Conservation (phyloP, 2,329 filamentous ascomycete species). For the Myriosclerotinia scirpicola region DNA sequence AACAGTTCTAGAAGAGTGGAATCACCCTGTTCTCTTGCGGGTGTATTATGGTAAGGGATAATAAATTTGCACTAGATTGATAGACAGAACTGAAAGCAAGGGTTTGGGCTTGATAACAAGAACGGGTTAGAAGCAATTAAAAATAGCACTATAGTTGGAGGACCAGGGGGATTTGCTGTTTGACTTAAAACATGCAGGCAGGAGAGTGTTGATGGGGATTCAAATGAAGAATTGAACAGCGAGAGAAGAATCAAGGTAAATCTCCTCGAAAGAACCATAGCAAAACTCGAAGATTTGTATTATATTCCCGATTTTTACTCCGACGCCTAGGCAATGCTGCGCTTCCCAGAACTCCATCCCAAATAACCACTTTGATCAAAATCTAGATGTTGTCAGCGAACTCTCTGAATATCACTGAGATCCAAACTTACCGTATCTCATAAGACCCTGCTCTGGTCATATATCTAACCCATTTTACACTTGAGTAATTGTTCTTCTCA, state of each 20-base stretch:
- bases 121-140: neutral
- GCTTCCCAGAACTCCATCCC: constrained; percentile 23
- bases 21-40: neutral
- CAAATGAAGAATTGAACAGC: neutral
- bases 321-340: constrained; percentile 24
- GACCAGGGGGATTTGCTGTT: neutral
- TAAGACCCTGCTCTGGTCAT: constrained; percentile 98
- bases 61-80: neutral
- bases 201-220: neutral
- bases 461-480: constrained; percentile 98
- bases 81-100: neutral
- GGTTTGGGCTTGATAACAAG: neutral
- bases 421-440: constrained; percentile 75
- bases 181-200: neutral
- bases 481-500: constrained; percentile 98
- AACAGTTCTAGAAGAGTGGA: neutral
- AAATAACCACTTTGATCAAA: constrained; percentile 24
- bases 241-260: neutral
- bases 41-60: neutral
- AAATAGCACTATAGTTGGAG: neutral
- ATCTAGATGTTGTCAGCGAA: constrained; percentile 26
- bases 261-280: neutral
- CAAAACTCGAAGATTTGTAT: constrained; percentile 21
- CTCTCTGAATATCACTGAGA: neutral
- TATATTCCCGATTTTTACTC: constrained; percentile 22